Evolutionary conservation across 176 grass and related monocot genomes (phyloP).

Genomic region (Phoenix roebelenii): DNA sequence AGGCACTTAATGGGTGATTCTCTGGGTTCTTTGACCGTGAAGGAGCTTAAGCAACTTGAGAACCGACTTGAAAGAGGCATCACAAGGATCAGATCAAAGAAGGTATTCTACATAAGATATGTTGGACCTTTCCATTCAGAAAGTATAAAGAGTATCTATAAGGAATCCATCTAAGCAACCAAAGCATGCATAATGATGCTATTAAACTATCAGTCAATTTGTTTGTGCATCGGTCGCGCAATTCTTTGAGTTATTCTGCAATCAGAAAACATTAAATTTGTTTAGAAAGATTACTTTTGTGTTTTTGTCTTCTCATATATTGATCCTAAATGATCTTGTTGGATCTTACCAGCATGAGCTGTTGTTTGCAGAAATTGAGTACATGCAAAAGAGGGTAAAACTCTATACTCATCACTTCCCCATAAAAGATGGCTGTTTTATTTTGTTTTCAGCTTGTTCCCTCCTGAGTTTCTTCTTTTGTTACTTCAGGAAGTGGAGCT

Average conservation of each 20-base stretch:
- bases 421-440: no score
- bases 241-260: no score
- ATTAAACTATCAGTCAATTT: no score
- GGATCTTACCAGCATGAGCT: constrained; percentile 48
- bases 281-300: not conserved
- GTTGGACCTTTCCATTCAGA: not conserved
- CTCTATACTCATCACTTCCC: not conserved
- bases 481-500: constrained; percentile 51
- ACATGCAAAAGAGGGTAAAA: constrained; percentile 60
- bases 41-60: constrained; percentile 74
- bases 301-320: not conserved
- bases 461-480: no score
- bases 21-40: constrained; percentile 38
- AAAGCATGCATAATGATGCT: no score
- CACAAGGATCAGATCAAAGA: constrained; percentile 58
- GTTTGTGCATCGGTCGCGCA: no score
- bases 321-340: not conserved
- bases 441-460: no score
- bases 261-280: no score
- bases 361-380: constrained; percentile 49
- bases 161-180: no score
- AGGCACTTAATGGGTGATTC: constrained; percentile 63
- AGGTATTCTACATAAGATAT: constrained; percentile 25
- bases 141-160: no score
- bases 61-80: constrained; percentile 71